Conservation (phyloP, 257 asterid genomes). For the Solanum megistacrolobum region DNA sequence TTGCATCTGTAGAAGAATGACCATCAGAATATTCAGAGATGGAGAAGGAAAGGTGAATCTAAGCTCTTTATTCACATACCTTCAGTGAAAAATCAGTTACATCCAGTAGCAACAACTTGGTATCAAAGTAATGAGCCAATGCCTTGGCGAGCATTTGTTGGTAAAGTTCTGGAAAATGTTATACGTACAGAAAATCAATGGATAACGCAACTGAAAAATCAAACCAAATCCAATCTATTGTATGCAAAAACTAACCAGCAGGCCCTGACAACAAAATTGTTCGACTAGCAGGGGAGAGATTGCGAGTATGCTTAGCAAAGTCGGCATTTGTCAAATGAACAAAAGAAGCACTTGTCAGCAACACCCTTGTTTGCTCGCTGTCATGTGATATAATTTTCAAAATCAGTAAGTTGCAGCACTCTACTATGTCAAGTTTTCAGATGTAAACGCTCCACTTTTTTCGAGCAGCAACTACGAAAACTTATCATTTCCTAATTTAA, state of each 20-base stretch:
- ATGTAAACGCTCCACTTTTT: no score
- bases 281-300: constrained; percentile 82
- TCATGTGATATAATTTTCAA: background rate
- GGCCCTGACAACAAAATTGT: constrained; percentile 83
- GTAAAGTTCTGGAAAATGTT: constrained; percentile 37
- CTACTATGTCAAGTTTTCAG: background rate
- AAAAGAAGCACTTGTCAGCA: constrained; percentile 71
- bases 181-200: background rate
- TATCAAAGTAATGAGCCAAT: constrained; percentile 62
- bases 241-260: constrained; percentile 35
- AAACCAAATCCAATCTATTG: background rate
- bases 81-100: constrained; percentile 57
- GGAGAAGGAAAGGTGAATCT: background rate
- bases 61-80: constrained; percentile 23
- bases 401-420: background rate
- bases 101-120: constrained; percentile 62
- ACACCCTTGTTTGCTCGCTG: constrained; percentile 65
- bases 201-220: no score
- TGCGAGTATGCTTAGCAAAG: constrained; percentile 49
- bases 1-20: constrained; percentile 44
- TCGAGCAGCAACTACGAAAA: background rate
- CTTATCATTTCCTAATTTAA: no score
- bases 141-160: constrained; percentile 85
- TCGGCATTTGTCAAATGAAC: constrained; percentile 52
- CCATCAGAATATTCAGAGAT: constrained; percentile 8